Base-by-base conservation (phyloP, 208 protist genomes). In the Lotmaria passim region DNA sequence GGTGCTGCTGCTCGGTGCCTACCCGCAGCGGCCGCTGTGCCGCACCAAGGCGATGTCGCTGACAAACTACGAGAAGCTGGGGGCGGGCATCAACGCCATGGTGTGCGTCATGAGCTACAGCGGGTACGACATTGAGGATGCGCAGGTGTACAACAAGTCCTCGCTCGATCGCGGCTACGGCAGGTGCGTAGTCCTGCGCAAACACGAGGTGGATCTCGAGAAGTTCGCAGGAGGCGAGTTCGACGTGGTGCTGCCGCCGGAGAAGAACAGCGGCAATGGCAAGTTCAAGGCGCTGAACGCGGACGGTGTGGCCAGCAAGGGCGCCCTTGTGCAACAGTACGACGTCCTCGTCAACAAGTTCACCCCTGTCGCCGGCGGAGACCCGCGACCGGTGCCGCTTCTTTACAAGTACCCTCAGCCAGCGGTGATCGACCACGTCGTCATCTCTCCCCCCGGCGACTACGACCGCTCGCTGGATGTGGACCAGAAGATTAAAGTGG, bases 41-140 rank as follows among this genome's bases (percentile, higher is more conserved):
- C 95, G 98, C 61, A 99, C 98, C 10, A 86, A 93, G 65, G 98
- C 98, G 3, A 99, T 99, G 76, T 95, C 98, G 31, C 65, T 99
- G 10, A 98, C 98, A 10, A 58, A 96, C 63, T 98, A 98, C 73
- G 93, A 98, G 61, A 93, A 97, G 69, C 69, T 99, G 7, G 98
- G 98, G n/a, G 98, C 99, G 6, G 99, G 99, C 21, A 98, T 99
- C 44, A 99, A 99, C 86, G 98, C 98, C 17, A 99, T 98, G 73
- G 97, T 99, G 23, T 99, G 98, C 26, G 98, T 99, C 30, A 99
- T 99, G 97, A 97, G 86, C 47, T 99, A 99, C 81, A 99, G 98
- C 33, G 99, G 99, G 0, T 99, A 99, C 86, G 99, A 99, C 87
- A 99, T 99, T 72, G 99, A 99, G 86, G 99, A 99, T 91, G 99